A percentile compares a stretch with the other conserved stretches of the same genome.
phyloP scores from a whole-genome alignment of 2,329 filamentous ascomycete genomes.

The Truncatella angustata region DNA sequence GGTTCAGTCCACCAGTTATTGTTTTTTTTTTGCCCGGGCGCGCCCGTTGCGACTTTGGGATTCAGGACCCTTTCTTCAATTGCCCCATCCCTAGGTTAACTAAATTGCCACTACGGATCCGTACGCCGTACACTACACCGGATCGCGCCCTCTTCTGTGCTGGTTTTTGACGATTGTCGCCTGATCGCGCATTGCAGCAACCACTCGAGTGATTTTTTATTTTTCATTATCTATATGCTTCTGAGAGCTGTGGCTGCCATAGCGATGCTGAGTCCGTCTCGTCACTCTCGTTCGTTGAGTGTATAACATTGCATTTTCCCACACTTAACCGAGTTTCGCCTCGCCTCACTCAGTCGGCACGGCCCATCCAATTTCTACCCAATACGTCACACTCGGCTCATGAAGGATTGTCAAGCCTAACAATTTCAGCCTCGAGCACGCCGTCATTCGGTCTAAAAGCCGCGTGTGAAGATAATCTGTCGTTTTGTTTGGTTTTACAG shows the following conservation, averaged over 20 bases:
- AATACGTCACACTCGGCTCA: not conserved
- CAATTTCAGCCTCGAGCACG: not conserved
- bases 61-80: not conserved
- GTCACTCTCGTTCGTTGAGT: conserved; percentile 5
- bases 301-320: conserved; percentile 8
- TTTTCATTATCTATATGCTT: not conserved
- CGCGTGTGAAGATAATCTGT: too few species aligned
- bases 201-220: not conserved
- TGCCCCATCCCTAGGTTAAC: not conserved
- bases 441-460: too few species aligned
- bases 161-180: not conserved
- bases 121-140: not conserved
- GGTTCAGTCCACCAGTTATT: not conserved
- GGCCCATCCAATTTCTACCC: not conserved
- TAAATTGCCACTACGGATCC: not conserved
- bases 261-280: conserved; percentile 11
- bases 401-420: not conserved
- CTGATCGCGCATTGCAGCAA: not conserved
- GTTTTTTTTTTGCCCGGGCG: not conserved
- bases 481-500: too few species aligned
- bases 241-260: not conserved
- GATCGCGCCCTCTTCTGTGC: not conserved
- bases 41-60: not conserved
- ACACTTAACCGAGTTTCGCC: conserved; percentile 5
- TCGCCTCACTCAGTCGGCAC: not conserved